Evolutionary conservation across 352 stramenopile species (phyloP).

Genomic region (Pythium plurisporium): DNA sequence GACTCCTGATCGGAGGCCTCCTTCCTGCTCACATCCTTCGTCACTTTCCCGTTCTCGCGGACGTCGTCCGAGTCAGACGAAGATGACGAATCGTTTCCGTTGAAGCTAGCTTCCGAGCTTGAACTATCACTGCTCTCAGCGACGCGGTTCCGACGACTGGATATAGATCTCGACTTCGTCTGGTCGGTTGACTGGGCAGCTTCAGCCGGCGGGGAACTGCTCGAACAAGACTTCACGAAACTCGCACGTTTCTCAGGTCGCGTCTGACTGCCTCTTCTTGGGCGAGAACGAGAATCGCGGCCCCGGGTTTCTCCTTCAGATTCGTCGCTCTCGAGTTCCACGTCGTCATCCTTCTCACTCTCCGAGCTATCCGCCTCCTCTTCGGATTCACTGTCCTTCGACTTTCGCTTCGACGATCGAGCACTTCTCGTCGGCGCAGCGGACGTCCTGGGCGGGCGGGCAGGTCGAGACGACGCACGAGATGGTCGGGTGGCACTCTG

Average conservation of each 20-base stretch:
- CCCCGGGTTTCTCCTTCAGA: constrained; percentile 3
- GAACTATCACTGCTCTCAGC: constrained; percentile 53
- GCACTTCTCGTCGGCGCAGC: not conserved
- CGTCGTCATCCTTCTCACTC: constrained; percentile 18
- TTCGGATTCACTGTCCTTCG: constrained; percentile 15
- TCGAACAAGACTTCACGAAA: no score
- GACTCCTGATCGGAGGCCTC: not conserved
- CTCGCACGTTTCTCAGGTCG: not conserved
- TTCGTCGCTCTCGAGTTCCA: constrained; percentile 11
- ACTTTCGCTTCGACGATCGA: constrained; percentile 5
- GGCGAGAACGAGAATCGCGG: not conserved
- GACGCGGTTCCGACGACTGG: constrained; percentile 22
- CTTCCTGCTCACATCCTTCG: not conserved
- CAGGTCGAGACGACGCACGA: not conserved
- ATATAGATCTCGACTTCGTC: not conserved
- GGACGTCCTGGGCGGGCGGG: not conserved
- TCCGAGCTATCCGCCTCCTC: constrained; percentile 16
- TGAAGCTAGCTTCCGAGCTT: constrained; percentile 50
- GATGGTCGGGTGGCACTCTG: constrained; percentile 17
- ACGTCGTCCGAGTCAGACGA: constrained; percentile 16
- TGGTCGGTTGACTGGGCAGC: not conserved
- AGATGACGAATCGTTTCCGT: constrained; percentile 22
- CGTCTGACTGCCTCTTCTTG: not conserved
- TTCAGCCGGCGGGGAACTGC: no score
- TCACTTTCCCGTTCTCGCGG: not conserved